phyloP scores from a whole-genome alignment of 257 asterid genomes.

The Solanum stenotomum region DNA sequence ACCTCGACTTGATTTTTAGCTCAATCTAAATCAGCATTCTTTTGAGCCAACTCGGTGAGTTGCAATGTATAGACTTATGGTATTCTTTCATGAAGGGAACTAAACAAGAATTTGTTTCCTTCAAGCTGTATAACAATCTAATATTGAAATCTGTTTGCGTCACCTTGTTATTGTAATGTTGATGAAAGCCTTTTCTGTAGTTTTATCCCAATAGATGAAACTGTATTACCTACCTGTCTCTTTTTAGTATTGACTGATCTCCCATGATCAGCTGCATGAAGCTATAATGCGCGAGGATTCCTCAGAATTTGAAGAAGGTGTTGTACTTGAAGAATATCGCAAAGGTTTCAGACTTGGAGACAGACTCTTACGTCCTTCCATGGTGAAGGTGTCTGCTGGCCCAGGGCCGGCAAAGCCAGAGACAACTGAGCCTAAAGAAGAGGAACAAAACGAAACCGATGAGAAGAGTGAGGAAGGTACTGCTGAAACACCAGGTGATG shows the following conservation, averaged over 20 bases:
- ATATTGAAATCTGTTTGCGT: not conserved
- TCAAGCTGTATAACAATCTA: not conserved
- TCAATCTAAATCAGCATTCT: slow-evolving; percentile 25
- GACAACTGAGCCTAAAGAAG: slow-evolving; percentile 21
- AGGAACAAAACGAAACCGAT: slow-evolving; percentile 15
- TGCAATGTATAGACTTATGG: slow-evolving; percentile 18
- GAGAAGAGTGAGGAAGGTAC: slow-evolving; percentile 20
- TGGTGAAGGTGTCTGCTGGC: slow-evolving; percentile 91
- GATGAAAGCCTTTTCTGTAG: not conserved
- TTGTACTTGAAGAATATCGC: slow-evolving; percentile 60
- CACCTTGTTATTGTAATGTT: not conserved
- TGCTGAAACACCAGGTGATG: not conserved
- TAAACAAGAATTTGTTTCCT: not conserved
- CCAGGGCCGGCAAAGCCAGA: slow-evolving; percentile 69
- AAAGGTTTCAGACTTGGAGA: slow-evolving; percentile 72
- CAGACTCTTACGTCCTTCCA: slow-evolving; percentile 78
- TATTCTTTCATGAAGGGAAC: slow-evolving; percentile 14
- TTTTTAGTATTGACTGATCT: not conserved
- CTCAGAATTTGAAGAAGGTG: slow-evolving; percentile 54
- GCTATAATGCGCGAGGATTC: slow-evolving; percentile 94
- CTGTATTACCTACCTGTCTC: not conserved
- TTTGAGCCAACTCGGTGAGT: slow-evolving; percentile 74
- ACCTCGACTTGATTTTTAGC: slow-evolving; percentile 47
- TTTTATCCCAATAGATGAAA: not conserved
- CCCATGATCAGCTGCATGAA: slow-evolving; percentile 57